Evolutionary conservation across 2,329 filamentous ascomycete species (phyloP), one percentile per base, ranked within the genome.

Genomic region (Xylariaceae sp.): DNA sequence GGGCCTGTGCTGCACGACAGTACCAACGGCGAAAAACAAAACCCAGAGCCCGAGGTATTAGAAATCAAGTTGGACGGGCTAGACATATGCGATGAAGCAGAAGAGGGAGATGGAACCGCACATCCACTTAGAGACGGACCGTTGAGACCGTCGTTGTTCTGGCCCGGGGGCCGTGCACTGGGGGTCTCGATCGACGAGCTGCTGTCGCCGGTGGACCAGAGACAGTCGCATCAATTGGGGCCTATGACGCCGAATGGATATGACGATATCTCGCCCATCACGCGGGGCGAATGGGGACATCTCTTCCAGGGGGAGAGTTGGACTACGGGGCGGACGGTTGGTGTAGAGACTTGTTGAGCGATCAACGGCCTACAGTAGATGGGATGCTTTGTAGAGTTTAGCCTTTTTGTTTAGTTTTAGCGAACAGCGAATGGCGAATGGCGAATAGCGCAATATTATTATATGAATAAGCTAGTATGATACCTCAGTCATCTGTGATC

Each of bases 241-340:
- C 76, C 80, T 1, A 64, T 70, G 66, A 84, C 81, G 49, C 81
- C 80, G 1, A 81, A 83, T 54, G 75, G 69, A 7, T 81, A 78
- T 54, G 80, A 82, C 17, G 82, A 85, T 59, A 80, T 85, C 48
- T 83, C 80, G 44, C 82, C 82, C 6, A 75, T 79, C 19, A 85
- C 82, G 9, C 72, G 77, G 38, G 78, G 78, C 5, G 82, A 85
- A 65, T 85, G 82, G 82, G 78, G 80, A 0, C 80, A 81, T 59
- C 63, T 85, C 56, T 80, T 82, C 68, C 69, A 72, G 38, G 75
- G 76, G 3, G 70, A 73, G 27, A 69, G 67, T 22, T 73, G 73
- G 54, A 69, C 67, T 40, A 67, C 64, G 33, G 70, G 67, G 14
- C 72, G 70, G 57, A 80, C 68, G 38, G 80, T 69, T 2, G 71